These are phyloP conservation scores for Scutellaria minor DNA, from an alignment of 257 asterid genomes.

Conservation along the genomic window DNA sequence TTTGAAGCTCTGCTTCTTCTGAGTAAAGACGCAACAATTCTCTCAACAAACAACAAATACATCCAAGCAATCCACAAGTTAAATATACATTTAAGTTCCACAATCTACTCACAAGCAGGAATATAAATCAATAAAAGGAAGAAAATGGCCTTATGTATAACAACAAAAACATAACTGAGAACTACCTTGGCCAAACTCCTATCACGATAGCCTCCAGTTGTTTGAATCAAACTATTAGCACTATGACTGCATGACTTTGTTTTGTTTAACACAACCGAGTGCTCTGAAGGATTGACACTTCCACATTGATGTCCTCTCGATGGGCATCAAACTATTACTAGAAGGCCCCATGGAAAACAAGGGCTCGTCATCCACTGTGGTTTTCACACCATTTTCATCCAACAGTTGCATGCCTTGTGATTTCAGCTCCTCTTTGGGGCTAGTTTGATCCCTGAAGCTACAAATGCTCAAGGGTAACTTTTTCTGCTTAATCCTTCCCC, in stretches of 20 bases:
- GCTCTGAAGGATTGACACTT: conserved; percentile 84
- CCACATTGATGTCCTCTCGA: conserved; percentile 68
- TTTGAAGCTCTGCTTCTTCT: conserved; percentile 29
- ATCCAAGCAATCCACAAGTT: conserved; percentile 53
- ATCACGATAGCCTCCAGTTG: conserved; percentile 49
- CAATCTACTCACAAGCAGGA: conserved; percentile 49
- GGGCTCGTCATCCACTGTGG: conserved; percentile 36
- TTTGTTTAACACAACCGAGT: conserved; percentile 70
- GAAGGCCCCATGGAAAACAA: conserved; percentile 51
- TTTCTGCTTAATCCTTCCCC: conserved; percentile 76
- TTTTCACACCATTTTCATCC: conserved; percentile 24
- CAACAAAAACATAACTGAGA: conserved; percentile 40
- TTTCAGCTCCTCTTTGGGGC: conserved; percentile 59
- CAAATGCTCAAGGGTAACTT: conserved; percentile 86
- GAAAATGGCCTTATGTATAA: conserved; percentile 40
- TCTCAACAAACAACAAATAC: conserved; percentile 45
- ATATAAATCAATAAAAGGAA: conserved; percentile 1
- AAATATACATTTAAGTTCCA: conserved; percentile 61
- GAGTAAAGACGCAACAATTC: conserved; percentile 33
- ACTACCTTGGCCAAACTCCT: conserved; percentile 55
- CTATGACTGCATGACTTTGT: conserved; percentile 82
- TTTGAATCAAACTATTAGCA: conserved; percentile 40
- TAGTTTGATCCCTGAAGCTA: conserved; percentile 70
- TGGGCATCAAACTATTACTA: conserved; percentile 45
- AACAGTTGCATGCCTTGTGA: conserved; percentile 38